Conservation (phyloP, 345 rosid species). For the Populus ilicifolia region DNA sequence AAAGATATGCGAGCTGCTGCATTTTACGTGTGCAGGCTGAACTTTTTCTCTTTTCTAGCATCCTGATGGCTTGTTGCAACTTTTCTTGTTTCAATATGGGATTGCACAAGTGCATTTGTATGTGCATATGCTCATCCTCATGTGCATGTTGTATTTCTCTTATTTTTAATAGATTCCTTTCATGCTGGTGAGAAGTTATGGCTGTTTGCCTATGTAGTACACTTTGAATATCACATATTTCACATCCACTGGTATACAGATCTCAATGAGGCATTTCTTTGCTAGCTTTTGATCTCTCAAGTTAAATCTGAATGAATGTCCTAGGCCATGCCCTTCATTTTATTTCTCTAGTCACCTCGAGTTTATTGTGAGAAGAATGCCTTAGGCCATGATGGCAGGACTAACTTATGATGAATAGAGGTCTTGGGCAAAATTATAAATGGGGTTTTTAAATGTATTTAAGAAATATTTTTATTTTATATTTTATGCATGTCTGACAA, state of each 20-base stretch:
- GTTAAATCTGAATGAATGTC: background rate
- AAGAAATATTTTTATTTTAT: no score
- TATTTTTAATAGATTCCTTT: background rate
- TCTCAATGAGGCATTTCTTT: background rate
- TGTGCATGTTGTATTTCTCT: background rate
- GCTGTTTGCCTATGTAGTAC: background rate
- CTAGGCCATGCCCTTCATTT: background rate
- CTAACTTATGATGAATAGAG: no score
- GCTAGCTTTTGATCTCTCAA: background rate
- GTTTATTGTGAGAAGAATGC: no score
- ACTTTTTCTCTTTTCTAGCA: background rate
- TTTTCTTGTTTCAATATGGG: background rate
- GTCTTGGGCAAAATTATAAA: no score
- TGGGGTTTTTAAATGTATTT: no score
- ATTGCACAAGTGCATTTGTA: background rate
- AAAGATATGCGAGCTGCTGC: no score
- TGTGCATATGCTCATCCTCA: background rate
- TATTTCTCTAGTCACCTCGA: background rate
- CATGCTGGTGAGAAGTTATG: background rate
- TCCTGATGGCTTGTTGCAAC: background rate
- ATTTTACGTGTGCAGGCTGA: background rate
- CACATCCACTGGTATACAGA: background rate
- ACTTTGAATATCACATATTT: no score
- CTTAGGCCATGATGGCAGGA: no score
- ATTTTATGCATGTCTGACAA: no score